These are phyloP conservation scores for Paramecium tetraurelia DNA, from an alignment of 73 alveolate genomes.

Conservation along the genomic window DNA sequence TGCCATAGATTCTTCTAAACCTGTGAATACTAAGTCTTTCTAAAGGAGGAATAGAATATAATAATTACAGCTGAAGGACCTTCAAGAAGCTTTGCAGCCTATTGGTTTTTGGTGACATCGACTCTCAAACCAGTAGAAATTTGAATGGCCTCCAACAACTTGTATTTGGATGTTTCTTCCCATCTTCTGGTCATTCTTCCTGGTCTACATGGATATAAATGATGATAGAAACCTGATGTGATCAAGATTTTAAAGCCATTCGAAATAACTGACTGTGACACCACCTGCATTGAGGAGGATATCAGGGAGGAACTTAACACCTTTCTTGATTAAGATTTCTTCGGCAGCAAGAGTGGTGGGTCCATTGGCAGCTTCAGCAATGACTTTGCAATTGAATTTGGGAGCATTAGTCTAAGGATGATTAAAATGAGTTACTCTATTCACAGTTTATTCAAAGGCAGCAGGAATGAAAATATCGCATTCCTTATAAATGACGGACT, in stretches of 20 bases:
- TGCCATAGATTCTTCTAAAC: constrained; percentile 87
- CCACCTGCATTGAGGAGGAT: constrained; percentile 88
- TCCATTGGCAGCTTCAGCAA: constrained; percentile 89
- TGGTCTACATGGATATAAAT: constrained; percentile 37
- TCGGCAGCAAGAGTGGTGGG: constrained; percentile 82
- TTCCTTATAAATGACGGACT: constrained; percentile 74
- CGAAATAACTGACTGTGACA: constrained; percentile 87
- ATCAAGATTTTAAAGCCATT: constrained; percentile 87
- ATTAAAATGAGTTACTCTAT: constrained; percentile 9
- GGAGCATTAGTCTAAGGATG: constrained; percentile 69
- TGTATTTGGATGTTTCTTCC: constrained; percentile 71
- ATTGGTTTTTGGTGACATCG: constrained; percentile 57
- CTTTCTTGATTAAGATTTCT: constrained; percentile 69
- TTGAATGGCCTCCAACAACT: constrained; percentile 57
- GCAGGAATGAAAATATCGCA: constrained; percentile 92
- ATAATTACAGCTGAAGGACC: constrained; percentile 55
- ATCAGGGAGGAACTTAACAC: constrained; percentile 85
- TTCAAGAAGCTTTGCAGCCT: constrained; percentile 53
- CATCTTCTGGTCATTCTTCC: constrained; percentile 87
- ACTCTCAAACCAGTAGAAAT: constrained; percentile 53
- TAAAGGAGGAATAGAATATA: constrained; percentile 43
- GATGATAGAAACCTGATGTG: constrained; percentile 55
- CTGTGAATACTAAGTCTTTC: constrained; percentile 82
- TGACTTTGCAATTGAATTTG: constrained; percentile 77
- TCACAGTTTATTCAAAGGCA: constrained; percentile 81